Evolutionary conservation across 2,329 filamentous ascomycete genomes (phyloP).

Genomic region (Colletotrichum shisoi): DNA sequence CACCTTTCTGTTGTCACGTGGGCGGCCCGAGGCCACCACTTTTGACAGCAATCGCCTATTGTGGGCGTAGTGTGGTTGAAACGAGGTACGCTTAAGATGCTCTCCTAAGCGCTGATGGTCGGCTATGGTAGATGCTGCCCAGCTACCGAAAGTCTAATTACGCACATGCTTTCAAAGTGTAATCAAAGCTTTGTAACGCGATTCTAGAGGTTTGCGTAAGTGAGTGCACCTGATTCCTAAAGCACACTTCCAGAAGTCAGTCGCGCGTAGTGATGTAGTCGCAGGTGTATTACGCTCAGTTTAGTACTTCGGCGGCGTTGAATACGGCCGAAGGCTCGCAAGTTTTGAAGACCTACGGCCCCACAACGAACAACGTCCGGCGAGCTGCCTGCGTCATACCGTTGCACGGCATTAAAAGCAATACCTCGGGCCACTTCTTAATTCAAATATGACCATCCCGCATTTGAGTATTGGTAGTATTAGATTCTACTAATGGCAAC

Average conservation of each 20-base stretch:
- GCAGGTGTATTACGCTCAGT: neutral
- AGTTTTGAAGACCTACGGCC: neutral
- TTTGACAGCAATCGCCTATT: neutral
- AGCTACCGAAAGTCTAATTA: too few relatives aligned
- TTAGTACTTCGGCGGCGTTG: neutral
- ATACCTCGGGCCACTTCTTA: neutral
- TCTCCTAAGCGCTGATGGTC: neutral
- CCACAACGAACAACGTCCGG: neutral
- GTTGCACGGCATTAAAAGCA: neutral
- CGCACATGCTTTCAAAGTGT: too few relatives aligned
- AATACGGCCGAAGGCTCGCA: neutral
- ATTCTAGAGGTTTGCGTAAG: neutral
- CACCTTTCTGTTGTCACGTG: too few relatives aligned
- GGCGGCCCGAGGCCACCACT: too few relatives aligned
- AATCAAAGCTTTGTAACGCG: neutral
- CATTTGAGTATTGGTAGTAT: too few relatives aligned
- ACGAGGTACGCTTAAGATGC: neutral
- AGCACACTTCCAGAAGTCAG: too few relatives aligned
- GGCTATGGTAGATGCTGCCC: too few relatives aligned
- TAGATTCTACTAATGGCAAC: fast-evolving
- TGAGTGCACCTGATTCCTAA: neutral
- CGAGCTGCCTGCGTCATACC: neutral
- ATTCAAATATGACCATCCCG: neutral
- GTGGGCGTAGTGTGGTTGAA: too few relatives aligned
- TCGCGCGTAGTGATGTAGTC: neutral